phyloP scores from a whole-genome alignment of 352 stramenopile species.

The Elongisporangium anandrum region DNA sequence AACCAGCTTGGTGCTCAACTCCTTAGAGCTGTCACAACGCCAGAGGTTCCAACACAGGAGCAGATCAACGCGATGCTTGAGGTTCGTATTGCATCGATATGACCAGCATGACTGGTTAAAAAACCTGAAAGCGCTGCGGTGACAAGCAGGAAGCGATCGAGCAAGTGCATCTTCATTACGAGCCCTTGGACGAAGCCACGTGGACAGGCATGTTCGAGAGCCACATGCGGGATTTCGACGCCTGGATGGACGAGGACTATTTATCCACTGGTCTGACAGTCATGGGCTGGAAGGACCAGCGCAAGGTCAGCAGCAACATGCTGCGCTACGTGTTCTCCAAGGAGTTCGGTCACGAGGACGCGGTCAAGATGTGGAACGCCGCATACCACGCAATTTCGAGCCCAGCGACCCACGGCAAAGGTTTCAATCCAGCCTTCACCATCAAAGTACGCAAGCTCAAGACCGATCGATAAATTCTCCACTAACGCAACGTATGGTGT shows the following conservation, averaged over 20 bases:
- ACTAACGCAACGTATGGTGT: too few relatives aligned
- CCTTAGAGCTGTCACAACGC: constrained; percentile 3
- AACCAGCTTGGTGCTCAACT: constrained; percentile 12
- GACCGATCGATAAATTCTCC: too few relatives aligned
- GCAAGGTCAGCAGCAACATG: constrained; percentile 29
- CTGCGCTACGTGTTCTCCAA: constrained; percentile 49
- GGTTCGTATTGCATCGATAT: constrained; percentile 5
- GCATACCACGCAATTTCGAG: constrained; percentile 27
- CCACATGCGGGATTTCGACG: constrained; percentile 25
- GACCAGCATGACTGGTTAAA: too few relatives aligned
- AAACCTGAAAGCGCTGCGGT: too few relatives aligned
- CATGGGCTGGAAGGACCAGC: constrained; percentile 52
- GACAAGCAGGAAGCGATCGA: too few relatives aligned
- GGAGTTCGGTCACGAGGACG: constrained; percentile 26
- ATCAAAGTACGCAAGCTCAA: constrained; percentile 15
- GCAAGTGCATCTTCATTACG: too few relatives aligned
- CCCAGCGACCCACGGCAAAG: constrained; percentile 25
- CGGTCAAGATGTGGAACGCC: constrained; percentile 28
- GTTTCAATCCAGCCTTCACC: constrained; percentile 32
- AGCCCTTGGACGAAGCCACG: too few relatives aligned
- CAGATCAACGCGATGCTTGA: constrained; percentile 22
- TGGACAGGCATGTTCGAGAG: constrained; percentile 12
- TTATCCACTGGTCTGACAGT: constrained; percentile 24
- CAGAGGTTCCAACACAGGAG: constrained; percentile 5
- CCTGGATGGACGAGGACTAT: constrained; percentile 21